Conservation (phyloP, 116 monocot genomes). For the Dioscorea cayenensis region DNA sequence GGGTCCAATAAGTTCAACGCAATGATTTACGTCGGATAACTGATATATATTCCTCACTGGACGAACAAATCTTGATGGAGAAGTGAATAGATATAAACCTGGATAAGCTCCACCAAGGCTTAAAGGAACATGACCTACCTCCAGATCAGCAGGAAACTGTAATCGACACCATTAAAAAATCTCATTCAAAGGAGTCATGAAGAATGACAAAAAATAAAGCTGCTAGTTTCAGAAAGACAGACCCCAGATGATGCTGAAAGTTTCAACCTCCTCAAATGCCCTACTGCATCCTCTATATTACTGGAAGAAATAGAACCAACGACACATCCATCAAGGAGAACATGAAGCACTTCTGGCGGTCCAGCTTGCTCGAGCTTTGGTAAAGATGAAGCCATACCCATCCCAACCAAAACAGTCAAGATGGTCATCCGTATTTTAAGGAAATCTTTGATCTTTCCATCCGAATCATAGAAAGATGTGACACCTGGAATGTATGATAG, state of each 20-base stretch:
- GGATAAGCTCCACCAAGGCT: slow-evolving; percentile 87
- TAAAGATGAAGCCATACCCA: slow-evolving; percentile 67
- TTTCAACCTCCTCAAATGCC: slow-evolving; percentile 69
- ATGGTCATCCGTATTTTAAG: slow-evolving; percentile 48
- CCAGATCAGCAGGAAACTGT: slow-evolving; percentile 87
- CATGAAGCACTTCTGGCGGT: slow-evolving; percentile 75
- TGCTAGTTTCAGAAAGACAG: slow-evolving; percentile 3
- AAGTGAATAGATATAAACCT: slow-evolving; percentile 79
- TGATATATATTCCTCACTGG: slow-evolving; percentile 67
- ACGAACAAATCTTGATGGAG: slow-evolving; percentile 84
- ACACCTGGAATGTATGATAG: slow-evolving; percentile 43
- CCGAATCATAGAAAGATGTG: slow-evolving; percentile 56
- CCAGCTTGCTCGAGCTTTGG: slow-evolving; percentile 71
- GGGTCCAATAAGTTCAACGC: slow-evolving; percentile 86
- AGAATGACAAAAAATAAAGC: slow-evolving; percentile 1
- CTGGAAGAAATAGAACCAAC: slow-evolving; percentile 63
- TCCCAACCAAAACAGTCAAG: slow-evolving; percentile 46
- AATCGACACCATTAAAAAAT: slow-evolving; percentile 7
- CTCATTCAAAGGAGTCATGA: not conserved
- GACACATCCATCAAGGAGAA: slow-evolving; percentile 86
- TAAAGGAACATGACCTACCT: slow-evolving; percentile 85
- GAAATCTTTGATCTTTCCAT: slow-evolving; percentile 71
- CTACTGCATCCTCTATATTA: slow-evolving; percentile 56
- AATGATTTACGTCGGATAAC: slow-evolving; percentile 13
- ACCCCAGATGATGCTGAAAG: slow-evolving; percentile 45